A percentile compares a stretch with the other conserved stretches of the same genome.
Evolutionary conservation across 1,139 yeast species (phyloP).

Genomic region (Suhomyces guaymorum): DNA sequence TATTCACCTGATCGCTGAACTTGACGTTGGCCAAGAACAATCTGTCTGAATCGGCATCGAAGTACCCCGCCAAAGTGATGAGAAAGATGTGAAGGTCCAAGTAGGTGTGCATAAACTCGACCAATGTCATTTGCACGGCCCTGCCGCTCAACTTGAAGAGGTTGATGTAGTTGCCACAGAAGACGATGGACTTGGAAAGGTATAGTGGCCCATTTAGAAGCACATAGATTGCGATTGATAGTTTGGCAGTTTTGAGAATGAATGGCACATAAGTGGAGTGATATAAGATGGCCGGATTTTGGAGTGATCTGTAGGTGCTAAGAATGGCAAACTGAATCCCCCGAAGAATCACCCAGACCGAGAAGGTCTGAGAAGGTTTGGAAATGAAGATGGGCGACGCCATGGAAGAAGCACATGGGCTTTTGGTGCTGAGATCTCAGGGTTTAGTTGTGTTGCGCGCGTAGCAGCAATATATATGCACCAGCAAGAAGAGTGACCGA

Average conservation of each 20-base stretch:
- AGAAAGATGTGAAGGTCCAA: constrained; percentile 46
- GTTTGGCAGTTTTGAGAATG: constrained; percentile 5
- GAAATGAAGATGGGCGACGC: constrained; percentile 53
- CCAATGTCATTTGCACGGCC: neutral
- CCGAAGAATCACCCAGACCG: constrained; percentile 47
- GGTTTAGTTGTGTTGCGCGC: neutral
- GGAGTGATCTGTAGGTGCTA: constrained; percentile 50
- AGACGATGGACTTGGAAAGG: constrained; percentile 8
- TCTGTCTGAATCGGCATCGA: constrained; percentile 40
- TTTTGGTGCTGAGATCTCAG: too few relatives aligned
- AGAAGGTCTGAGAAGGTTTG: constrained; percentile 48
- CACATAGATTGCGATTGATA: constrained; percentile 28
- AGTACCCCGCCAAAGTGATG: constrained; percentile 38
- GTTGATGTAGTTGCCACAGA: constrained; percentile 5
- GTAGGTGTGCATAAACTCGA: constrained; percentile 22
- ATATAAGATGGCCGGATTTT: constrained; percentile 24
- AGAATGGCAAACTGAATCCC: constrained; percentile 55
- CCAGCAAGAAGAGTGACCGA: too few relatives aligned
- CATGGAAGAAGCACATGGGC: constrained; percentile 24
- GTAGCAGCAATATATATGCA: too few relatives aligned
- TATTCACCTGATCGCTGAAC: constrained; percentile 41
- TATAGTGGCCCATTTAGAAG: constrained; percentile 14
- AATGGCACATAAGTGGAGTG: constrained; percentile 1
- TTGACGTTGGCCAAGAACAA: constrained; percentile 42
- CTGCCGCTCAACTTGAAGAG: constrained; percentile 2